Conservation (phyloP, 2,329 filamentous ascomycete genomes). For the Pezizomycotina sp. region DNA sequence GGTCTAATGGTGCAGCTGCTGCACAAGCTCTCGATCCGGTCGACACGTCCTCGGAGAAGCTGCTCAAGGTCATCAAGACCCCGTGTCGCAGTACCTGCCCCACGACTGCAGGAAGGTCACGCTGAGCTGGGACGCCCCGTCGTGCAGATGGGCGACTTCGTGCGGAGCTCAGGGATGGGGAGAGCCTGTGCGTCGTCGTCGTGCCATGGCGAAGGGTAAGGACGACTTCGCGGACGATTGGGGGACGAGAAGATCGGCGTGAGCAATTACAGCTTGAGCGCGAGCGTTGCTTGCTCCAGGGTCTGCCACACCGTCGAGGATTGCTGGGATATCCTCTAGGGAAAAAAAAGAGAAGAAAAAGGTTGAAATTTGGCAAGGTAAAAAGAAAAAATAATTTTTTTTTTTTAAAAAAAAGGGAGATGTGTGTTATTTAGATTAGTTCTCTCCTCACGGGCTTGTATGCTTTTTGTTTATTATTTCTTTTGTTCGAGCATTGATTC, state of each 20-base stretch:
- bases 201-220: slow-evolving; percentile 94
- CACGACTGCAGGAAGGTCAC: slow-evolving; percentile 97
- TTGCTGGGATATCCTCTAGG: slow-evolving; percentile 77
- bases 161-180: slow-evolving; percentile 94
- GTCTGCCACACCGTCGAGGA: slow-evolving; percentile 98
- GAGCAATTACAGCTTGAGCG: slow-evolving; percentile 93
- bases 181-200: too few species aligned
- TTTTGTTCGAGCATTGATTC: too few species aligned
- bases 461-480: too few species aligned
- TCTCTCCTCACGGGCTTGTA: too few species aligned
- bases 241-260: slow-evolving; percentile 94
- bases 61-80: slow-evolving; percentile 96
- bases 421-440: too few species aligned
- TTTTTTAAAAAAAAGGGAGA: too few species aligned
- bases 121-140: slow-evolving; percentile 76
- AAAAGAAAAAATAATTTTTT: too few species aligned
- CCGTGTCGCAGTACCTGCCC: slow-evolving; percentile 89
- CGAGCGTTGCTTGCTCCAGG: slow-evolving; percentile 97
- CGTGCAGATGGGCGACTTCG: slow-evolving; percentile 84
- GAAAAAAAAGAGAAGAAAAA: neutral
- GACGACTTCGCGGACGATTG: slow-evolving; percentile 90
- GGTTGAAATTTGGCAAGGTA: neutral
- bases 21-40: slow-evolving; percentile 87
- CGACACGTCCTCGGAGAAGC: slow-evolving; percentile 91
- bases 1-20: slow-evolving; percentile 97